phyloP scores from a whole-genome alignment of 768 basidiomycete species.

The Russula compacta region DNA sequence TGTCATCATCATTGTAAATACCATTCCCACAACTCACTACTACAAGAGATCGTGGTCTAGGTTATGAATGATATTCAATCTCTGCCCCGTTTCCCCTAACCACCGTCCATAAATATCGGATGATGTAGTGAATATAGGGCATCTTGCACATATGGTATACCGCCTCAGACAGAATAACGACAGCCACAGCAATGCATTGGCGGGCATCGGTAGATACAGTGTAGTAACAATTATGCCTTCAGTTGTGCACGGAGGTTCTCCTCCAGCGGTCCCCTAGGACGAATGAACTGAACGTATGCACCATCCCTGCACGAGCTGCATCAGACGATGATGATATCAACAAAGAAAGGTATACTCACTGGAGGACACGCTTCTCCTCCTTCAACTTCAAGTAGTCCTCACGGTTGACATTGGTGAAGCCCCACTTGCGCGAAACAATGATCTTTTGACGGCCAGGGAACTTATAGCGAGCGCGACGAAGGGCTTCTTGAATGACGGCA shows the following conservation, averaged over 20 bases:
- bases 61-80: conserved; percentile 32
- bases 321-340: conserved; percentile 4
- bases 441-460: conserved; percentile 99
- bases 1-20: conserved; percentile 4
- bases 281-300: conserved; percentile 91
- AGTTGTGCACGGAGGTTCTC: conserved; percentile 79
- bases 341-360: conserved; percentile 41
- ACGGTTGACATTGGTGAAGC: conserved; percentile 91
- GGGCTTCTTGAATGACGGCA: conserved; percentile 88
- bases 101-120: conserved; percentile 45
- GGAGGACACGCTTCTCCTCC: conserved; percentile 81
- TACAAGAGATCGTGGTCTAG: conserved; percentile 17
- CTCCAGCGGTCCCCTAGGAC: conserved; percentile 79
- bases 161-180: neutral
- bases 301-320: conserved; percentile 57
- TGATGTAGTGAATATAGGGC: conserved; percentile 73
- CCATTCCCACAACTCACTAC: conserved; percentile 15
- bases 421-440: conserved; percentile 96
- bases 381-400: conserved; percentile 84
- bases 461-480: conserved; percentile 98
- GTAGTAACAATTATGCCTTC: conserved; percentile 42
- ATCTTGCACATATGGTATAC: neutral
- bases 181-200: conserved; percentile 17
- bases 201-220: conserved; percentile 24
- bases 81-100: conserved; percentile 83